Conservation (phyloP, 2,329 filamentous ascomycete genomes). For the Teratosphaeria viscida region DNA sequence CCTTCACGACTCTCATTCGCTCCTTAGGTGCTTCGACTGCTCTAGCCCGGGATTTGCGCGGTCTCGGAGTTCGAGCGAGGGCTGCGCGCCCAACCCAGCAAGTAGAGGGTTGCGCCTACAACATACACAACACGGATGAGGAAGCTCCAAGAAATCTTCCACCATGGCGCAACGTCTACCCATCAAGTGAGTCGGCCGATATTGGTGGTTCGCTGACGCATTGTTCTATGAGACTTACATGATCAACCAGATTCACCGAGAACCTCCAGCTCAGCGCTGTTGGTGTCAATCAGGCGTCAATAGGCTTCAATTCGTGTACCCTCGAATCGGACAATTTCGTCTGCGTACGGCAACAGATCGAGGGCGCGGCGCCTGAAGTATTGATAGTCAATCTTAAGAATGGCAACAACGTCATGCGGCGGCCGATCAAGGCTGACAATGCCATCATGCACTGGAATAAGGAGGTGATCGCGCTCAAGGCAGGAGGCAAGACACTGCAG, state of each 20-base stretch:
- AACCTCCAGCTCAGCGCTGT: slow-evolving; percentile 55
- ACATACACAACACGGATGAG: slow-evolving; percentile 16
- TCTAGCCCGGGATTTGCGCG: slow-evolving; percentile 7
- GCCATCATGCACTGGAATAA: slow-evolving; percentile 98
- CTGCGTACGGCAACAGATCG: slow-evolving; percentile 90
- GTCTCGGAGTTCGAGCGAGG: slow-evolving; percentile 2
- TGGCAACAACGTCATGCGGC: slow-evolving; percentile 85
- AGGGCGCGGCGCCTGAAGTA: slow-evolving; percentile 77
- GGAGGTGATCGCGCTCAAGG: slow-evolving; percentile 93
- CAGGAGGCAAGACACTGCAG: slow-evolving; percentile 86
- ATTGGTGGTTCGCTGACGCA: neutral
- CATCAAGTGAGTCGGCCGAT: slow-evolving; percentile 52
- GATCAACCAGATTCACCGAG: slow-evolving; percentile 58
- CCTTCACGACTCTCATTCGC: slow-evolving; percentile 23
- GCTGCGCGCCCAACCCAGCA: slow-evolving; percentile 1
- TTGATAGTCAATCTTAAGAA: slow-evolving; percentile 98
- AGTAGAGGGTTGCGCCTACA: slow-evolving; percentile 8
- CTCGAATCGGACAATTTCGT: slow-evolving; percentile 96
- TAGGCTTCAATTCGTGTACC: slow-evolving; percentile 86
- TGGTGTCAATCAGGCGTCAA: slow-evolving; percentile 53
- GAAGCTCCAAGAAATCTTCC: slow-evolving; percentile 7
- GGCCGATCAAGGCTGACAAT: slow-evolving; percentile 97
- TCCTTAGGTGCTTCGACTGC: slow-evolving; percentile 15
- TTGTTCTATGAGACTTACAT: neutral
- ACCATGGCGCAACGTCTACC: slow-evolving; percentile 57